These are phyloP conservation scores for Talaromyces atroroseus DNA, from an alignment of 2,329 filamentous ascomycete species.

Conservation along the genomic window DNA sequence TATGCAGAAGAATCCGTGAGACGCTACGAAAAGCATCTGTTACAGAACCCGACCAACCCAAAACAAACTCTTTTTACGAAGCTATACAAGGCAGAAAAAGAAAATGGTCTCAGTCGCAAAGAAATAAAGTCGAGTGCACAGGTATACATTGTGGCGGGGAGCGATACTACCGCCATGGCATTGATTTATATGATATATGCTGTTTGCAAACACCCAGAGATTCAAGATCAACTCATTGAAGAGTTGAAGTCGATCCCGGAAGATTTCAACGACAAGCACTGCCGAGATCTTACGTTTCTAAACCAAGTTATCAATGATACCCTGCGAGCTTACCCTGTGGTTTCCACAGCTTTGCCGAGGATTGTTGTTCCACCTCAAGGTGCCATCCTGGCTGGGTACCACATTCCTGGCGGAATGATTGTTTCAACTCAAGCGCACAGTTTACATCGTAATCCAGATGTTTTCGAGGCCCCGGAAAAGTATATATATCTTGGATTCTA, in stretches of 20 bases:
- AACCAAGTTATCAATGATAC: conserved; percentile 56
- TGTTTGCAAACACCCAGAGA: conserved; percentile 18
- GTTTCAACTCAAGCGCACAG: conserved; percentile 50
- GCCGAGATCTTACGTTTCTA: conserved; percentile 42
- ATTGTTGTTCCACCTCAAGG: conserved; percentile 44
- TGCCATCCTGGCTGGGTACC: conserved; percentile 34
- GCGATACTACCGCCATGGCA: conserved; percentile 48
- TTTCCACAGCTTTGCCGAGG: conserved; percentile 52
- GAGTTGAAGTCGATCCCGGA: conserved; percentile 39
- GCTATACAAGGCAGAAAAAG: conserved; percentile 24
- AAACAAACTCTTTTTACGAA: conserved; percentile 28
- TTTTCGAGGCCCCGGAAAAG: conserved; percentile 15
- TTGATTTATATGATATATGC: conserved; percentile 46
- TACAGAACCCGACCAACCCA: too few species aligned
- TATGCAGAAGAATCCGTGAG: too few species aligned
- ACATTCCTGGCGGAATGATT: conserved; percentile 47
- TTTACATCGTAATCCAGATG: conserved; percentile 47
- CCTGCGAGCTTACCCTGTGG: conserved; percentile 52
- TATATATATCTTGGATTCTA: neutral
- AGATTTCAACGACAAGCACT: too few species aligned
- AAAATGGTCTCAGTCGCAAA: conserved; percentile 18
- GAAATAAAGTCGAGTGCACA: conserved; percentile 40
- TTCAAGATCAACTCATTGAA: conserved; percentile 41
- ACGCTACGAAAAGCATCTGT: too few species aligned
- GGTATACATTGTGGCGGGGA: conserved; percentile 47